Percentiles rank a stretch among this genome's conserved stretches.
These are phyloP conservation scores for Penicillium tannophilum DNA, from an alignment of 495 filamentous ascomycete species.

Conservation along the genomic window DNA sequence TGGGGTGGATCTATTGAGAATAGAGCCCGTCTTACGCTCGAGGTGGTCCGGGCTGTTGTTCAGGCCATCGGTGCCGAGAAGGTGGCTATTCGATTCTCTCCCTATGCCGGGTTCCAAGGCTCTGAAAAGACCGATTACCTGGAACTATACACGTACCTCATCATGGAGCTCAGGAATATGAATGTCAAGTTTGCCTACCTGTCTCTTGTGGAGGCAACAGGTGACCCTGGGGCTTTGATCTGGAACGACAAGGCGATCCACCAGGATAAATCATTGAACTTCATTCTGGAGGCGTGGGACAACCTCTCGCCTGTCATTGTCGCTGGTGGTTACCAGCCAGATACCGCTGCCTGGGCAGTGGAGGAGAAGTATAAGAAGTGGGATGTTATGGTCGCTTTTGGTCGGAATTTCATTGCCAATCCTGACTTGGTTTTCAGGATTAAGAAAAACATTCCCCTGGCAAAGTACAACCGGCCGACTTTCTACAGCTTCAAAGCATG, in stretches of 20 bases:
- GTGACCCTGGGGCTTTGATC: constrained; percentile 9
- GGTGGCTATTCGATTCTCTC: constrained; percentile 39
- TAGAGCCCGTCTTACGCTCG: constrained; percentile 53
- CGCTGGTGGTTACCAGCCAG: constrained; percentile 56
- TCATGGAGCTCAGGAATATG: constrained; percentile 12
- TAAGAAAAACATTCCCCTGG: constrained; percentile 44
- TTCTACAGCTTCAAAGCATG: constrained; percentile 5
- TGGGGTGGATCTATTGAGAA: constrained; percentile 59
- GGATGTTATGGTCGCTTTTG: constrained; percentile 58
- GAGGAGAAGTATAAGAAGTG: constrained; percentile 42
- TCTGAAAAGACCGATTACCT: constrained; percentile 11
- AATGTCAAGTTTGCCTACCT: constrained; percentile 12
- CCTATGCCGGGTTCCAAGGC: constrained; percentile 29
- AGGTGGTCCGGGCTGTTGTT: constrained; percentile 27
- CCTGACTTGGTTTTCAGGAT: constrained; percentile 67
- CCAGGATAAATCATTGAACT: constrained; percentile 21
- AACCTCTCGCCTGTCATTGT: constrained; percentile 54
- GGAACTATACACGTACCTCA: constrained; percentile 14
- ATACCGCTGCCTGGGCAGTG: constrained; percentile 47
- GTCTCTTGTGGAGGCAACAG: constrained; percentile 10
- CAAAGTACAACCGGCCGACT: constrained; percentile 7
- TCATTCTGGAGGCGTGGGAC: constrained; percentile 37
- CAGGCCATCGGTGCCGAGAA: constrained; percentile 21
- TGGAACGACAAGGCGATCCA: constrained; percentile 2
- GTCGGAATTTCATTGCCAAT: constrained; percentile 66